phyloP scores from a whole-genome alignment of 495 filamentous ascomycete species.

The Parmelia sp. region DNA sequence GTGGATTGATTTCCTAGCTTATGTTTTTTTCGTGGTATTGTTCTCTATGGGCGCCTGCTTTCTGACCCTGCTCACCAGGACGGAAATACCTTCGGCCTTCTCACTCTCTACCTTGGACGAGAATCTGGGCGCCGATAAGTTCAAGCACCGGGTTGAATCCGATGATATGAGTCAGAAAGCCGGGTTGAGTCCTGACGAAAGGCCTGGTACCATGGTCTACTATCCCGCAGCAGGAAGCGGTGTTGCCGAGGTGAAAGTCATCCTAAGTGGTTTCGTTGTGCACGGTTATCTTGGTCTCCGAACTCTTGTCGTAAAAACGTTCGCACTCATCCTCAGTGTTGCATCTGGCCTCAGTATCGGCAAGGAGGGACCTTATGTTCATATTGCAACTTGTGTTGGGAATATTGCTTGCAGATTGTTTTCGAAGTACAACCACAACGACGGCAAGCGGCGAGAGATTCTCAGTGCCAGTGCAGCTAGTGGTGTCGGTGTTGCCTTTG shows the following conservation, averaged over 20 bases:
- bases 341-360: slow-evolving; percentile 88
- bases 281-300: slow-evolving; percentile 91
- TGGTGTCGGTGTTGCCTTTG: slow-evolving; percentile 92
- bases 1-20: slow-evolving; percentile 73
- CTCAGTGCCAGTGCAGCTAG: slow-evolving; percentile 87
- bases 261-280: slow-evolving; percentile 92
- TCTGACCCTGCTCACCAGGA: slow-evolving; percentile 81
- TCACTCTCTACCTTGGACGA: slow-evolving; percentile 85
- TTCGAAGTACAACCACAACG: slow-evolving; percentile 86
- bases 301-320: slow-evolving; percentile 80
- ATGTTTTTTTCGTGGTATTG: slow-evolving; percentile 61
- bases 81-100: slow-evolving; percentile 81
- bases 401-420: slow-evolving; percentile 94
- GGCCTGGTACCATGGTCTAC: slow-evolving; percentile 68
- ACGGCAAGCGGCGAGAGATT: slow-evolving; percentile 84
- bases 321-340: slow-evolving; percentile 79
- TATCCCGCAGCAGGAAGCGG: slow-evolving; percentile 95
- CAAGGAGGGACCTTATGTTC: slow-evolving; percentile 96
- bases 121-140: slow-evolving; percentile 48
- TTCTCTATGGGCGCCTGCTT: slow-evolving; percentile 70
- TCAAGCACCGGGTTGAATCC: slow-evolving; percentile 35
- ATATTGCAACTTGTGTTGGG: slow-evolving; percentile 92
- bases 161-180: slow-evolving; percentile 32
- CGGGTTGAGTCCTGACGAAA: slow-evolving; percentile 31
- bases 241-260: slow-evolving; percentile 95